Base-by-base conservation (phyloP, 208 protist genomes). In the Wallacemonas sp. region DNA sequence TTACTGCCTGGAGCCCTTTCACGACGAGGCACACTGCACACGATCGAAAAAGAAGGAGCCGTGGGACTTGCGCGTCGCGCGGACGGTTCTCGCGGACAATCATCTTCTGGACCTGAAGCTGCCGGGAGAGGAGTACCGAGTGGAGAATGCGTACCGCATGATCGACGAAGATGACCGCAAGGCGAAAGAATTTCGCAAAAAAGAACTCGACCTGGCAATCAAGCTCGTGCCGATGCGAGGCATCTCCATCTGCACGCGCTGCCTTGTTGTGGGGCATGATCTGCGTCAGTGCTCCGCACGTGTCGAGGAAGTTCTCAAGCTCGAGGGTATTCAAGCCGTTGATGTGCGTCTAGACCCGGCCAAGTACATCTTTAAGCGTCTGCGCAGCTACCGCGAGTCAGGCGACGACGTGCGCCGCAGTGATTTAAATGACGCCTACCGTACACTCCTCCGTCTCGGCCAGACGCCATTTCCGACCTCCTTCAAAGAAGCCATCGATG, bases 41-140 rank as follows among this genome's bases (percentile, higher is more conserved):
- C 53, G 34, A 14, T 67, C 66, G n/a, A 70, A 62, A 30, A 68
- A 49, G 51, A 72, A 70, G 12, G 86, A 96, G 68, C 76, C 63
- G 58, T 96, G 90, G 87, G 90, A 96, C 56, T 60, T 90, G 56
- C 73, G 80, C 61, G 84, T 93, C 53, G 90, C 90, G 14, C 84
- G 85, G 2, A 58, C 74, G 19, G 75, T 93, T 41, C 67, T 96
- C 26, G 74, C 84, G 68, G 78, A 89, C 62, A 75, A 89, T 53
- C 54, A 81, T 3, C 80, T 92, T 21, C 68, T 85, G 46, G 65
- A 66, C 22, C 64, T 91, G 54, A 34, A 53, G 49, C 82, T 71
- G 36, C 81, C 76, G 0, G 68, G 72, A 21, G 84, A 95, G 59
- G 46, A 51, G 36, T 44, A 82, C 62, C 68, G 68, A 12, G 41